These are phyloP conservation scores for Oryza officinalis DNA, from an alignment of 176 grass and related monocot species.

Conservation along the genomic window DNA sequence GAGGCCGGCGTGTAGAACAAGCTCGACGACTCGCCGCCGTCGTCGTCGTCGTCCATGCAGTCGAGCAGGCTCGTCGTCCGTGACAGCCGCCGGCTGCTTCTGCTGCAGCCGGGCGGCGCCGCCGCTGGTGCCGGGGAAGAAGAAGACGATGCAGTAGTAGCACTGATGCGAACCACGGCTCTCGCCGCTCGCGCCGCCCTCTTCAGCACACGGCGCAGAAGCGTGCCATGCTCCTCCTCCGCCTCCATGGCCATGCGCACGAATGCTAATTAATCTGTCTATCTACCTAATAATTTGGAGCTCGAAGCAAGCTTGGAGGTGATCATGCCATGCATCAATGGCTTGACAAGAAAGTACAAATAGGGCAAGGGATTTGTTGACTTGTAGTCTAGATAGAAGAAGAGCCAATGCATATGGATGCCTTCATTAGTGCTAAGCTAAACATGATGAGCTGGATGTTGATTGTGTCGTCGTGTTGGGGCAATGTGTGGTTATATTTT, in stretches of 20 bases:
- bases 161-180: background rate
- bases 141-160: background rate
- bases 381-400: too few species aligned
- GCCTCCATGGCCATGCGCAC: background rate
- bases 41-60: background rate
- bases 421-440: too few species aligned
- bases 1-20: background rate
- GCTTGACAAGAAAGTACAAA: too few species aligned
- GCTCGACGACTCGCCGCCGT: background rate
- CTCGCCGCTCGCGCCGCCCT: conserved; percentile 20
- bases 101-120: background rate
- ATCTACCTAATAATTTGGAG: too few species aligned
- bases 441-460: too few species aligned
- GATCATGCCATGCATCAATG: too few species aligned
- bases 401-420: too few species aligned
- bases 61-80: conserved; percentile 7
- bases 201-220: conserved; percentile 20
- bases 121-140: conserved; percentile 11
- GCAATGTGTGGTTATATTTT: too few species aligned
- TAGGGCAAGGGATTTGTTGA: too few species aligned
- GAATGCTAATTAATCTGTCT: too few species aligned
- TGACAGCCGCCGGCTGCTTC: background rate
- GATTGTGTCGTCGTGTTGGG: too few species aligned
- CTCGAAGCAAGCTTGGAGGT: too few species aligned
- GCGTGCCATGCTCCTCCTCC: background rate